These are phyloP conservation scores for Cordyceps javanica DNA, from an alignment of 2,329 filamentous ascomycete species.

Conservation along the genomic window DNA sequence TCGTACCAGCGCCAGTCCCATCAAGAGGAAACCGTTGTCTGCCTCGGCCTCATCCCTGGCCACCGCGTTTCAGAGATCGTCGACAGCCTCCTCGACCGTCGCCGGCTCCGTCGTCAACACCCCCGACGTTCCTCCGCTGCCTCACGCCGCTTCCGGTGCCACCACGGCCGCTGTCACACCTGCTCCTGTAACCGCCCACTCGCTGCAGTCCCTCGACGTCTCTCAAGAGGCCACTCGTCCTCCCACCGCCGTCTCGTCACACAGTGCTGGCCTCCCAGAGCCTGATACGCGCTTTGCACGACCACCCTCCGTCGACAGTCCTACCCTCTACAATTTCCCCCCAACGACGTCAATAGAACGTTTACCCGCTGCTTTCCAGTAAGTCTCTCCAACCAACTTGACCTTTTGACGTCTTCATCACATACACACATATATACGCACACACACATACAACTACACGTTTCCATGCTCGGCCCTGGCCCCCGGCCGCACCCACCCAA, in stretches of 20 bases:
- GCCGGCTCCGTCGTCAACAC: constrained; percentile 1
- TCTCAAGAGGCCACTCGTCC: not conserved
- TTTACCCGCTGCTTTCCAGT: constrained; percentile 9
- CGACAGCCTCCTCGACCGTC: constrained; percentile 23
- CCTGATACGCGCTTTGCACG: constrained; percentile 51
- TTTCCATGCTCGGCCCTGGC: not conserved
- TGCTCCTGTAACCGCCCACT: not conserved
- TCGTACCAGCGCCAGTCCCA: constrained; percentile 23
- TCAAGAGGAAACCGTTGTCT: constrained; percentile 58
- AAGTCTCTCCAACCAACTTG: constrained; percentile 1
- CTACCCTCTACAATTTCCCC: constrained; percentile 53
- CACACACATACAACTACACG: not conserved
- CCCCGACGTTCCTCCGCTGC: constrained; percentile 11
- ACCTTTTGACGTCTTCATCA: not conserved
- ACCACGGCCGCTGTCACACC: not conserved
- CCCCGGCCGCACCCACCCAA: not conserved
- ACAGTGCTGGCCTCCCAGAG: constrained; percentile 34
- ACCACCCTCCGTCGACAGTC: constrained; percentile 52
- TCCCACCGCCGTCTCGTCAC: constrained; percentile 20
- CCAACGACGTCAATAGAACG: constrained; percentile 22
- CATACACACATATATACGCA: too few species aligned
- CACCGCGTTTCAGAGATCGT: constrained; percentile 25
- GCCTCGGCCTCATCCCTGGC: constrained; percentile 46
- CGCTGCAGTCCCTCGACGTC: not conserved
- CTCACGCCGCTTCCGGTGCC: not conserved